Percentiles rank a stretch among this genome's conserved stretches.
Evolutionary conservation across 331 rosid species (phyloP).

Genomic region (Phaseolus coccineus): DNA sequence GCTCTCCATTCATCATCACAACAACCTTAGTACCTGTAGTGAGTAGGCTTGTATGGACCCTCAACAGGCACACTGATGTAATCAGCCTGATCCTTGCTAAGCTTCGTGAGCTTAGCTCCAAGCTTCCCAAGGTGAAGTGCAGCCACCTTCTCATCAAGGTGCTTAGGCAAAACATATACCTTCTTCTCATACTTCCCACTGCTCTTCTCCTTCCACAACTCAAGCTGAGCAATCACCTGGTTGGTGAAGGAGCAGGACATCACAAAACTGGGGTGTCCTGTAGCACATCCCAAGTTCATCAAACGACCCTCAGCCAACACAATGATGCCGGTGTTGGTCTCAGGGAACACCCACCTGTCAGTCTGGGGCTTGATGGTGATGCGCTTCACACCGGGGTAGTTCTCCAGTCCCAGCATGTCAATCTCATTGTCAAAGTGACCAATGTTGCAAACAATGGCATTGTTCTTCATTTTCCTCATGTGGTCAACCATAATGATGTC

Average conservation of each 20-base stretch:
- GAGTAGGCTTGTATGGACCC: constrained; percentile 94
- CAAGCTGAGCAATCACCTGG: constrained; percentile 98
- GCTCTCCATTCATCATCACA: constrained; percentile 11
- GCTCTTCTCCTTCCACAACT: constrained; percentile 87
- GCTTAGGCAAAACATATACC: constrained; percentile 93
- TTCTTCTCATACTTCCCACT: constrained; percentile 87
- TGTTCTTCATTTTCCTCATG: constrained; percentile 96
- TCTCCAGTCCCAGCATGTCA: constrained; percentile 84
- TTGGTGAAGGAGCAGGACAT: constrained; percentile 99
- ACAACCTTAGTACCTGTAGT: constrained; percentile 76
- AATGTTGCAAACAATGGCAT: constrained; percentile 92
- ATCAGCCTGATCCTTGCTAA: constrained; percentile 72
- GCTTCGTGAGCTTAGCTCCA: constrained; percentile 95
- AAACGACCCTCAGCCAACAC: constrained; percentile 93
- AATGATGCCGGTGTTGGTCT: constrained; percentile 75
- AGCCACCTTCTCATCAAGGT: constrained; percentile 98
- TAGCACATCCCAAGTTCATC: constrained; percentile 99
- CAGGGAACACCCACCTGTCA: constrained; percentile 95
- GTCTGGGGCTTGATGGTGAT: constrained; percentile 98
- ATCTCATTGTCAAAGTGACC: constrained; percentile 99
- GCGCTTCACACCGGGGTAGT: constrained; percentile 86
- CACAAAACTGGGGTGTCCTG: constrained; percentile 98
- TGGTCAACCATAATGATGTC: constrained; percentile 86
- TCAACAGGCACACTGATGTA: constrained; percentile 84
- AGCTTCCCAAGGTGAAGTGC: constrained; percentile 97